phyloP scores from a whole-genome alignment of 805 yeast species.

The Alloascoidea africana region DNA sequence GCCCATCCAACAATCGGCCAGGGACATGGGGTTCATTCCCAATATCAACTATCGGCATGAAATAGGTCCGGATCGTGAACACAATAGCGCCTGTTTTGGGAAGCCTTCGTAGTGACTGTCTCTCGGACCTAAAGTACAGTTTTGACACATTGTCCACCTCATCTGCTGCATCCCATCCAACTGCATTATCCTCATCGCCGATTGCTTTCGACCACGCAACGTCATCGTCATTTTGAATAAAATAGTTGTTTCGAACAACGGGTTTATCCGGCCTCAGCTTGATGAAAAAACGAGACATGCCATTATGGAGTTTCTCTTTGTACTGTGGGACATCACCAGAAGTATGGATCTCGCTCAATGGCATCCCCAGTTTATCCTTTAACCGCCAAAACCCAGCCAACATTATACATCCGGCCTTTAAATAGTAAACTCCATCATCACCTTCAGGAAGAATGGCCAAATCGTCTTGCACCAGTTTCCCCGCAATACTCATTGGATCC shows the following conservation, averaged over 20 bases:
- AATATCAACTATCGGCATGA: slow-evolving; percentile 36
- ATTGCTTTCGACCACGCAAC: slow-evolving; percentile 52
- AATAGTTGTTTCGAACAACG: slow-evolving; percentile 53
- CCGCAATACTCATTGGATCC: slow-evolving; percentile 46
- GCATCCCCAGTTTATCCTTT: slow-evolving; percentile 39
- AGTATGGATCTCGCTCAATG: slow-evolving; percentile 43
- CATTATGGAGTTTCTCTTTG: slow-evolving; percentile 36
- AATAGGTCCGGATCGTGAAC: slow-evolving; percentile 52
- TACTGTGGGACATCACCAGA: slow-evolving; percentile 57
- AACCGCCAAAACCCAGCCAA: slow-evolving; percentile 62
- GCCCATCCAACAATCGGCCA: slow-evolving; percentile 40
- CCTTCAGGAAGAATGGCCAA: slow-evolving; percentile 51
- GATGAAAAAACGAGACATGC: slow-evolving; percentile 53
- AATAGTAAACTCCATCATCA: slow-evolving; percentile 37
- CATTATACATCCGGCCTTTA: slow-evolving; percentile 47
- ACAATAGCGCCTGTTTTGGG: slow-evolving; percentile 42
- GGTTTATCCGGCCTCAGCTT: slow-evolving; percentile 43
- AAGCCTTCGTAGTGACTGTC: slow-evolving; percentile 47
- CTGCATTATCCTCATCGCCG: slow-evolving; percentile 38
- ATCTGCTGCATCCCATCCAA: slow-evolving; percentile 48
- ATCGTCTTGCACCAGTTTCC: slow-evolving; percentile 49
- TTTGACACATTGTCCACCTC: slow-evolving; percentile 29
- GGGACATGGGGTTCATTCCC: slow-evolving; percentile 49
- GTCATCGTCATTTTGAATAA: slow-evolving; percentile 46
- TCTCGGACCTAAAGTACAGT: slow-evolving; percentile 44